phyloP scores from a whole-genome alignment of 2,329 filamentous ascomycete species.

The Triangularia setosa region DNA sequence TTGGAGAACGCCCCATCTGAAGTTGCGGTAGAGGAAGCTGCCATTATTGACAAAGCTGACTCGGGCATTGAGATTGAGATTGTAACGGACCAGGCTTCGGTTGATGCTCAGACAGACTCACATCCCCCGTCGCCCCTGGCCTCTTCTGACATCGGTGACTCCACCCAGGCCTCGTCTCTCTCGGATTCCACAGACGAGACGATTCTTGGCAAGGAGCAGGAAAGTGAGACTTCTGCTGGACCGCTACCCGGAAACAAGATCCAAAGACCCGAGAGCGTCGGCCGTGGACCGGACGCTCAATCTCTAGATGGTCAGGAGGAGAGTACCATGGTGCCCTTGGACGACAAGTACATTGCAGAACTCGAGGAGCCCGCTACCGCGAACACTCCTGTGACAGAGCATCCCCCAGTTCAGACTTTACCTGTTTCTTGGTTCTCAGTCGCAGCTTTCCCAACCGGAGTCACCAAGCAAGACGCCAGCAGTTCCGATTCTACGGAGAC shows the following conservation, averaged over 20 bases:
- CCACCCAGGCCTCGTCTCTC: constrained; percentile 60
- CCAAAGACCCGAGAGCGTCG: not conserved
- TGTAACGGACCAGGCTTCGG: constrained; percentile 44
- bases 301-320: constrained; percentile 1
- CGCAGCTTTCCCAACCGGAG: constrained; percentile 5
- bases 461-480: not conserved
- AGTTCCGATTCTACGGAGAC: not conserved
- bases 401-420: constrained; percentile 11
- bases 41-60: constrained; percentile 41
- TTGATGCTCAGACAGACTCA: constrained; percentile 51
- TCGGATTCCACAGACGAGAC: constrained; percentile 62
- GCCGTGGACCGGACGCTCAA: not conserved
- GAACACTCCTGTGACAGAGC: not conserved
- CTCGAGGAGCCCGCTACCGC: not conserved
- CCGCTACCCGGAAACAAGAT: not conserved
- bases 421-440: constrained; percentile 29
- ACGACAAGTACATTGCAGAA: not conserved
- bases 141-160: constrained; percentile 53
- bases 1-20: constrained; percentile 23
- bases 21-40: constrained; percentile 23
- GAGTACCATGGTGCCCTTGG: not conserved
- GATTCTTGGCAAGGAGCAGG: constrained; percentile 39
- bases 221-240: constrained; percentile 12
- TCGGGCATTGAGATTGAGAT: constrained; percentile 54
- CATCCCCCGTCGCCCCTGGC: constrained; percentile 54